A percentile compares a stretch with the other conserved stretches of the same genome.
These are phyloP conservation scores for Xylariaceae sp. DNA, from an alignment of 2,329 filamentous ascomycete species.

Conservation along the genomic window DNA sequence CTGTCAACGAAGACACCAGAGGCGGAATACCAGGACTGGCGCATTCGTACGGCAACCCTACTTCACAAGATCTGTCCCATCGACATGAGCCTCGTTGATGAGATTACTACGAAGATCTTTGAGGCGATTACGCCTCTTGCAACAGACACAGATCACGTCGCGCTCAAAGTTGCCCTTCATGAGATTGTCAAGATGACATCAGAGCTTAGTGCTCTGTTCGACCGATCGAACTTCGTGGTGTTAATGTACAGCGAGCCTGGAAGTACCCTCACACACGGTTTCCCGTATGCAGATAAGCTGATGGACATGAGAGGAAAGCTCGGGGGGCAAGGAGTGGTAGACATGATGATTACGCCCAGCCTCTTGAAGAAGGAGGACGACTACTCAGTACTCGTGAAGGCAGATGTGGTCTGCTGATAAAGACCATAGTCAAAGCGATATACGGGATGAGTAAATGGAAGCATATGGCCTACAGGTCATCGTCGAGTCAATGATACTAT, in stretches of 20 bases:
- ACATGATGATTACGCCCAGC: conserved; percentile 39
- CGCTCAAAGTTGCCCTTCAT: conserved; percentile 21
- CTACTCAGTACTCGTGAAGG: conserved; percentile 37
- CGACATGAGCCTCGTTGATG: conserved; percentile 27
- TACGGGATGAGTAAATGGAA: too few relatives aligned
- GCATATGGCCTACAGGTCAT: too few relatives aligned
- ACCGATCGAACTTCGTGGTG: conserved; percentile 27
- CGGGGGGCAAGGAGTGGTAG: conserved; percentile 29
- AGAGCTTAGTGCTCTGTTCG: conserved; percentile 32
- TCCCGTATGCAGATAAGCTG: conserved; percentile 24
- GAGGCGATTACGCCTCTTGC: conserved; percentile 30
- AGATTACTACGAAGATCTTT: conserved; percentile 27
- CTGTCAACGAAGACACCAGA: conserved; percentile 25
- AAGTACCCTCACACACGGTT: conserved; percentile 34
- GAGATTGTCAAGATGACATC: conserved; percentile 32
- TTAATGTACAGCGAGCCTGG: conserved; percentile 38
- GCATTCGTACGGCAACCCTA: conserved; percentile 32
- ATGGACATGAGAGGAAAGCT: conserved; percentile 36
- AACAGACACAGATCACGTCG: conserved; percentile 8
- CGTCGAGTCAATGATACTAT: too few relatives aligned
- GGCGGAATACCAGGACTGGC: conserved; percentile 31
- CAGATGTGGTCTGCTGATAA: conserved; percentile 38
- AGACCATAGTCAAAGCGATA: too few relatives aligned
- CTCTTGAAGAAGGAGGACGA: conserved; percentile 35
- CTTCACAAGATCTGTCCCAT: conserved; percentile 27